phyloP scores from a whole-genome alignment of 2,329 filamentous ascomycete genomes.

The Cercospora janseana region DNA sequence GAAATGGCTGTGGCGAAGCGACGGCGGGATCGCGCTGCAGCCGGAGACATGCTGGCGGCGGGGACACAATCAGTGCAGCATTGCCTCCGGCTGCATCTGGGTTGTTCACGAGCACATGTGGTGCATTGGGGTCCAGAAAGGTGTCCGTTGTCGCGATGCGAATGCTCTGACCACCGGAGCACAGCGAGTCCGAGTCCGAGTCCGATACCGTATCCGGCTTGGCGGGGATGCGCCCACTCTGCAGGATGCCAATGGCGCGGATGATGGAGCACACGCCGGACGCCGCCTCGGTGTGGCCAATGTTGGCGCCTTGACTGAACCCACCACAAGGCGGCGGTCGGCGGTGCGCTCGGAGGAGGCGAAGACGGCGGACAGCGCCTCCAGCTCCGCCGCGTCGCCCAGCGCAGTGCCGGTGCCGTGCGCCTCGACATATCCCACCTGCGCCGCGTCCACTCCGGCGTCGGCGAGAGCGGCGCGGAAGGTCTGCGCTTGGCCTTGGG shows the following conservation, averaged over 20 bases:
- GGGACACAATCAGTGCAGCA: background rate
- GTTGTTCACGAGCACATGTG: constrained; percentile 34
- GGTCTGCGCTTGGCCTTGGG: background rate
- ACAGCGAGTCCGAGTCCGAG: background rate
- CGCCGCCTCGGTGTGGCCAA: constrained; percentile 20
- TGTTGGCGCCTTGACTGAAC: constrained; percentile 22
- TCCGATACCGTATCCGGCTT: background rate
- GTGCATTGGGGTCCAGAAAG: background rate
- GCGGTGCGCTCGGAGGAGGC: background rate
- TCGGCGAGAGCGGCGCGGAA: background rate
- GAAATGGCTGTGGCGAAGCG: too few species aligned
- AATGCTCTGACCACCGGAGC: background rate
- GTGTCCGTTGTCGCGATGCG: background rate
- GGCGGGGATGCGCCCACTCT: background rate
- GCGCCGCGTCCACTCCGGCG: background rate
- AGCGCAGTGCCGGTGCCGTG: constrained; percentile 13
- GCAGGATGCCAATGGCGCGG: constrained; percentile 32
- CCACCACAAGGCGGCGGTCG: constrained; percentile 28
- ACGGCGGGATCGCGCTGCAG: background rate
- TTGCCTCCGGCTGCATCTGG: constrained; percentile 43
- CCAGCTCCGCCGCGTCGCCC: constrained; percentile 2
- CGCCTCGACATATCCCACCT: constrained; percentile 3
- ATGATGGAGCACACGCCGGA: constrained; percentile 19
- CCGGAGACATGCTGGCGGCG: too few species aligned
- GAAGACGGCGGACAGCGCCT: background rate